Conservation (phyloP, 1,284 basidiomycete genomes). For the Mycosarcoma maydis region DNA sequence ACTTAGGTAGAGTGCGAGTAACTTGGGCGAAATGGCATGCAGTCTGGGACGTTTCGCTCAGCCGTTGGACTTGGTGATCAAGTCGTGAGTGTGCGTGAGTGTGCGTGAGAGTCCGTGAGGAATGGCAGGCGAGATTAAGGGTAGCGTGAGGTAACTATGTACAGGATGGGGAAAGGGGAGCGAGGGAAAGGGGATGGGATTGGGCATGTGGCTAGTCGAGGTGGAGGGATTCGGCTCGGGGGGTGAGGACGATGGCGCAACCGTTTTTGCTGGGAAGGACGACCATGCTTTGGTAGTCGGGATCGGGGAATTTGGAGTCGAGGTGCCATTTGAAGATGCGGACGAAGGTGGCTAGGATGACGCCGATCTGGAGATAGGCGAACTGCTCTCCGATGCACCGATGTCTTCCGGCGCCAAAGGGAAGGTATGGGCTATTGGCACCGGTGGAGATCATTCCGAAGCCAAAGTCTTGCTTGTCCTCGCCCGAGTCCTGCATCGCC, state of each 20-base stretch:
- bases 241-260: slow-evolving; percentile 13
- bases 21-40: too few relatives aligned
- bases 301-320: slow-evolving; percentile 74
- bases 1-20: too few relatives aligned
- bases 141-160: too few relatives aligned
- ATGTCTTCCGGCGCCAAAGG: slow-evolving; percentile 91
- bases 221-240: slow-evolving; percentile 7
- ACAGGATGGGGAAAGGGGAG: too few relatives aligned
- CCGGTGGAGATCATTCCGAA: slow-evolving; percentile 77
- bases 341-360: slow-evolving; percentile 81
- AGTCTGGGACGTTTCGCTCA: too few relatives aligned
- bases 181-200: too few relatives aligned
- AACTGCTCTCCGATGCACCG: slow-evolving; percentile 97
- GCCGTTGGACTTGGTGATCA: too few relatives aligned
- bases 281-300: slow-evolving; percentile 86
- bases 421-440: slow-evolving; percentile 76
- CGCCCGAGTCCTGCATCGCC: slow-evolving; percentile 70
- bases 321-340: slow-evolving; percentile 80
- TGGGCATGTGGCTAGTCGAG: slow-evolving; percentile 1
- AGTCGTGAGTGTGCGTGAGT: too few relatives aligned
- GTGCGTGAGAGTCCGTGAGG: too few relatives aligned
- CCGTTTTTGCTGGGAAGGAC: slow-evolving; percentile 72
- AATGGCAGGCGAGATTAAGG: too few relatives aligned
- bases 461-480: slow-evolving; percentile 86
- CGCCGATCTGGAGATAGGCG: slow-evolving; percentile 91